These are phyloP conservation scores for Zalaria sp. DNA, from an alignment of 2,329 filamentous ascomycete genomes.

Conservation along the genomic window DNA sequence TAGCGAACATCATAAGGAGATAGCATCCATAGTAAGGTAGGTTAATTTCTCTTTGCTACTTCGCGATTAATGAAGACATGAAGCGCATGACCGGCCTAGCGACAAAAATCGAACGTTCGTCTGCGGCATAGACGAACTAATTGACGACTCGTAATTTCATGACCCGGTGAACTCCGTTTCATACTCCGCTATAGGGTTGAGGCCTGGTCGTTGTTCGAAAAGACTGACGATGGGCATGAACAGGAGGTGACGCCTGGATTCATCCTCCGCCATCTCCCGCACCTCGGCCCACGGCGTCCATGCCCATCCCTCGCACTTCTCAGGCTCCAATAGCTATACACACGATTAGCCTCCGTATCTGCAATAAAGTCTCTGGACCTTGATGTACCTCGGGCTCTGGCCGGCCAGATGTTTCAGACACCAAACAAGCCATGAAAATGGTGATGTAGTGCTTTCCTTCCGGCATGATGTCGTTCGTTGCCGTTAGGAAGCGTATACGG, in stretches of 20 bases:
- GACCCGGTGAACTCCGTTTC: too few relatives aligned
- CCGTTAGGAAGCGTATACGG: slow-evolving; percentile 39
- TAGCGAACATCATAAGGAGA: too few relatives aligned
- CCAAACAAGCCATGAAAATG: slow-evolving; percentile 46
- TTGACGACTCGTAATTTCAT: too few relatives aligned
- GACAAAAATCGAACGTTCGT: too few relatives aligned
- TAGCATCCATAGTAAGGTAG: too few relatives aligned
- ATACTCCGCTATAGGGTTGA: too few relatives aligned
- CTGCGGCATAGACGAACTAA: too few relatives aligned
- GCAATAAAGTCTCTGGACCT: neutral
- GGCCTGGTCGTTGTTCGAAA: neutral
- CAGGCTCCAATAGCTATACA: slow-evolving; percentile 26
- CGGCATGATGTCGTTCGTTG: slow-evolving; percentile 54
- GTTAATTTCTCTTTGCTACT: too few relatives aligned
- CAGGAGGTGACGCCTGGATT: slow-evolving; percentile 3
- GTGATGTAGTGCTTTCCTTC: slow-evolving; percentile 63
- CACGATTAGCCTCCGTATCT: slow-evolving; percentile 8
- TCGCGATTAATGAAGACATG: too few relatives aligned
- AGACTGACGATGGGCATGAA: neutral
- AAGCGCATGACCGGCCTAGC: too few relatives aligned
- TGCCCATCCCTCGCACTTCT: slow-evolving; percentile 42
- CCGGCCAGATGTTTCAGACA: slow-evolving; percentile 29
- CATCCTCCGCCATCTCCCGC: slow-evolving; percentile 15
- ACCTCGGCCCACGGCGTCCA: slow-evolving; percentile 39
- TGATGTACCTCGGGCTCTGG: slow-evolving; percentile 38